A percentile compares a stretch with the other conserved stretches of the same genome.
These are phyloP conservation scores for Thymus mandschuricus DNA, from an alignment of 257 asterid genomes.

Conservation along the genomic window DNA sequence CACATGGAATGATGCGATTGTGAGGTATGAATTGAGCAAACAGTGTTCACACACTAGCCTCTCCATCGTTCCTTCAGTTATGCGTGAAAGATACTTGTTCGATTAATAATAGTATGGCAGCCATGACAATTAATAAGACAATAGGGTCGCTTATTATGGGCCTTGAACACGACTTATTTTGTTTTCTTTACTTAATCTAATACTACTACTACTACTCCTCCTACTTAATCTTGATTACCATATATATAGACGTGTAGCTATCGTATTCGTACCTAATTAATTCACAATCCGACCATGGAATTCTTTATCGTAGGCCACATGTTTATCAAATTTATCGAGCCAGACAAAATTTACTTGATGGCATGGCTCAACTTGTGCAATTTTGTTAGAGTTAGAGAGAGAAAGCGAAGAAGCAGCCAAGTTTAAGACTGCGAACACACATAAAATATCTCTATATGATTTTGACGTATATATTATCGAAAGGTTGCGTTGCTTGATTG, in stretches of 20 bases:
- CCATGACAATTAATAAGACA: neutral
- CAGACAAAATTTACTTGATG: conserved; percentile 1
- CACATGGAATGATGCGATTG: neutral
- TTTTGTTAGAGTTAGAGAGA: no score
- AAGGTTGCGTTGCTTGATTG: conserved; percentile 13
- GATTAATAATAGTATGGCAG: conserved; percentile 5
- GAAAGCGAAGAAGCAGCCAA: neutral
- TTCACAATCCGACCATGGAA: conserved; percentile 14
- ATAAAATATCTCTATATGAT: neutral
- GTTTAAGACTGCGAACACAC: neutral
- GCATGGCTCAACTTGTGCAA: no score
- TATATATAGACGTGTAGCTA: neutral
- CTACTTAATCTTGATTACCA: neutral
- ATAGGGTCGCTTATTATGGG: conserved; percentile 17
- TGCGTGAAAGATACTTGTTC: conserved; percentile 23
- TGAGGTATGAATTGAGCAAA: neutral
- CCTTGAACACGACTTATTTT: neutral
- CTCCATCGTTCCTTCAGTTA: neutral
- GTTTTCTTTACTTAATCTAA: neutral
- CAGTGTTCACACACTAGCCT: neutral
- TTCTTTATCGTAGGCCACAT: conserved; percentile 2
- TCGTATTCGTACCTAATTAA: neutral
- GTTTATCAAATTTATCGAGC: neutral
- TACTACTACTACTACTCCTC: neutral
- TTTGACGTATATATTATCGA: neutral